phyloP scores from a whole-genome alignment of 169 alveolate genomes.

The Babesia caballi region DNA sequence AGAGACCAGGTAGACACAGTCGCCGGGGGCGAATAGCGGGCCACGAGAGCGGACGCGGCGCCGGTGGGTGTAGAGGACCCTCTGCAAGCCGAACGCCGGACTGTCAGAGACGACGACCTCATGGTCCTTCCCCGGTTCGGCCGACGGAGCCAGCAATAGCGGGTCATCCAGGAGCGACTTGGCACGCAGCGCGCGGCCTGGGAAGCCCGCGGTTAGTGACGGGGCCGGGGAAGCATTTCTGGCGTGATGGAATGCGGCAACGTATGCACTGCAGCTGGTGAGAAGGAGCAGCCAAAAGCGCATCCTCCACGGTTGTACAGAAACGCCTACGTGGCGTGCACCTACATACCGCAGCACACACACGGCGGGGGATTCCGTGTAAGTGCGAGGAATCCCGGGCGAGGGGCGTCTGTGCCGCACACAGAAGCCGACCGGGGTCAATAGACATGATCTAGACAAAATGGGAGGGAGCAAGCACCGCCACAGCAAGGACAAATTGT shows the following conservation, averaged over 20 bases:
- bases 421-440: background rate
- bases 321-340: background rate
- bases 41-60: conserved; percentile 6
- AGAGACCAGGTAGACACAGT: conserved; percentile 27
- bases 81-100: conserved; percentile 33
- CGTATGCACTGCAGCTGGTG: background rate
- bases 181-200: background rate
- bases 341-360: background rate
- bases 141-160: conserved; percentile 37
- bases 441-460: background rate
- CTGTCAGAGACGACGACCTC: conserved; percentile 40
- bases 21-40: conserved; percentile 40
- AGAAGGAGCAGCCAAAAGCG: conserved; percentile 13
- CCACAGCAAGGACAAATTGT: conserved; percentile 89
- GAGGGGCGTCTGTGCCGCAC: background rate
- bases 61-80: conserved; percentile 6
- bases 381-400: background rate
- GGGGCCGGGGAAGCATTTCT: background rate
- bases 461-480: conserved; percentile 85
- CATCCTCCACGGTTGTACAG: background rate
- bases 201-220: background rate
- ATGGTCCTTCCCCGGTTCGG: conserved; percentile 48
- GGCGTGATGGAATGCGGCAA: background rate
- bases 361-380: background rate
- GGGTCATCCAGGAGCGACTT: conserved; percentile 47